These are phyloP conservation scores for Euphorbia tirucalli DNA, from an alignment of 345 rosid genomes.

Conservation along the genomic window DNA sequence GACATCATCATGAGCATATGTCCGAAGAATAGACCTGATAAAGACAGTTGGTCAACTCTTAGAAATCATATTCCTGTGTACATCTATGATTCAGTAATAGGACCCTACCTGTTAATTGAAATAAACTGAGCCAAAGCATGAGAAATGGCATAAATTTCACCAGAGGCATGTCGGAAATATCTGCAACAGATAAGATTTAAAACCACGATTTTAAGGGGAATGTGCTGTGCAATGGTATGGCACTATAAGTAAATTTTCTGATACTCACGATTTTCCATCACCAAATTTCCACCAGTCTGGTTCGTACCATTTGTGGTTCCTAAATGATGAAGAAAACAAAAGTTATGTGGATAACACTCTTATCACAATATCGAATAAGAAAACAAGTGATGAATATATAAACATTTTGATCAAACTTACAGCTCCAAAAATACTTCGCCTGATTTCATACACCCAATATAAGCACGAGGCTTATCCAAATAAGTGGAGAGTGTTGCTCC, in stretches of 20 bases:
- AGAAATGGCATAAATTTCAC: constrained; percentile 72
- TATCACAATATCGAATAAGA: background rate
- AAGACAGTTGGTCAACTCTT: background rate
- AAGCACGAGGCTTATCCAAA: constrained; percentile 57
- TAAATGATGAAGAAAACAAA: constrained; percentile 28
- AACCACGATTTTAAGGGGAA: constrained; percentile 1
- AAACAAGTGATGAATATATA: background rate
- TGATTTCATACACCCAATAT: constrained; percentile 89
- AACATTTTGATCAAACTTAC: constrained; percentile 43
- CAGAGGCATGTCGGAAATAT: constrained; percentile 76
- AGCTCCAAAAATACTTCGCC: constrained; percentile 72
- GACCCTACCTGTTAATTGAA: constrained; percentile 55
- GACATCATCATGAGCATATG: constrained; percentile 71
- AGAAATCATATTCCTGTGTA: background rate
- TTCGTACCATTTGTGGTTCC: constrained; percentile 67
- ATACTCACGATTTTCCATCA: constrained; percentile 67
- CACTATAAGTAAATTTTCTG: background rate
- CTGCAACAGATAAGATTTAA: constrained; percentile 34
- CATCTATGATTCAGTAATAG: background rate
- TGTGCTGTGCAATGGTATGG: background rate
- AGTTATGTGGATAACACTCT: background rate
- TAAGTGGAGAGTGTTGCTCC: constrained; percentile 71
- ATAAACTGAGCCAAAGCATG: constrained; percentile 64
- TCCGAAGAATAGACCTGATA: constrained; percentile 51
- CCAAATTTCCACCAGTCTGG: constrained; percentile 99